phyloP scores from a whole-genome alignment of 768 basidiomycete genomes.

The Russula vinacea region DNA sequence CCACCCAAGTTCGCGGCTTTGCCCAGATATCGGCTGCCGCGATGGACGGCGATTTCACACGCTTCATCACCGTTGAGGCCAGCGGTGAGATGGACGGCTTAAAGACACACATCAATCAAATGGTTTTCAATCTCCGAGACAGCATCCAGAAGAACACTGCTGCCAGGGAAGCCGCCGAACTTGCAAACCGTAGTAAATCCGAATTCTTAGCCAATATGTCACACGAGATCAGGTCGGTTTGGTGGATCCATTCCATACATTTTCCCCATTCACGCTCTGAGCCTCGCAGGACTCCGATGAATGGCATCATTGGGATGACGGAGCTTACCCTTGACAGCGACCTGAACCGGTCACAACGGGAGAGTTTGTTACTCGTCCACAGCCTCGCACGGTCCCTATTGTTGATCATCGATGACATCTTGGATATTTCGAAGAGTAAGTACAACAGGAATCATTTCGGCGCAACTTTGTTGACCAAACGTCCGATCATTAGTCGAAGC shows the following conservation, averaged over 20 bases:
- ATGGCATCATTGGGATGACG: conserved; percentile 99
- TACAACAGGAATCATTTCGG: conserved; percentile 29
- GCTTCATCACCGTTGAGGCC: conserved; percentile 98
- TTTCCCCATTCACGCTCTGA: conserved; percentile 5
- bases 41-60: conserved; percentile 97
- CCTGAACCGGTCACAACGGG: conserved; percentile 88
- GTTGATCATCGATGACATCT: conserved; percentile 97
- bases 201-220: conserved; percentile 99
- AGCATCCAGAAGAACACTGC: conserved; percentile 98
- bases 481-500: conserved; percentile 79
- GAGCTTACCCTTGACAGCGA: conserved; percentile 96
- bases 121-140: conserved; percentile 97
- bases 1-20: conserved; percentile 93
- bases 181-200: conserved; percentile 95
- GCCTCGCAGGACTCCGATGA: conserved; percentile 89
- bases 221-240: conserved; percentile 79
- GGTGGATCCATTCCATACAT: not conserved
- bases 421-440: conserved; percentile 95
- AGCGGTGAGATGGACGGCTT: conserved; percentile 98
- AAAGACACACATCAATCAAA: conserved; percentile 98
- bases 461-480: conserved; percentile 22
- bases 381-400: conserved; percentile 89
- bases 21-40: conserved; percentile 98
- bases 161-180: conserved; percentile 93
- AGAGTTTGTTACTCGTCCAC: conserved; percentile 93